phyloP scores from a whole-genome alignment of 352 stramenopile species.

The Globisporangium carolinianum region DNA sequence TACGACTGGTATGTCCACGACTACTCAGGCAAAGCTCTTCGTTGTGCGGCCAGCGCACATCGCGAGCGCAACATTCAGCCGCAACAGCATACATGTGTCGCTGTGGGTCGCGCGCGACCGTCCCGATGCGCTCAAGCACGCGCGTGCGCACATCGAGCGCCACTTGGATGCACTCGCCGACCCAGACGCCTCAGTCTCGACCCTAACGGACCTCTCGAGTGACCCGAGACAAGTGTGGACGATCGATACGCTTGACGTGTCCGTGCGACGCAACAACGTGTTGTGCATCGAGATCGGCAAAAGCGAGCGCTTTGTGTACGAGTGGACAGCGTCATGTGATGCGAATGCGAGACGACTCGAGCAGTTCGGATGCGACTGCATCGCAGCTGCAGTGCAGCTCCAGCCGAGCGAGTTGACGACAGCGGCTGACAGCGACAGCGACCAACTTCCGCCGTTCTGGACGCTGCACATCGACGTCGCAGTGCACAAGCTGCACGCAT shows the following conservation, averaged over 20 bases:
- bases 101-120: slow-evolving; percentile 15
- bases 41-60: slow-evolving; percentile 12
- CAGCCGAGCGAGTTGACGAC: slow-evolving; percentile 6
- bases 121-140: slow-evolving; percentile 2
- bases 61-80: slow-evolving; percentile 1
- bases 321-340: slow-evolving; percentile 2
- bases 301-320: slow-evolving; percentile 8
- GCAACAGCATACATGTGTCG: neutral
- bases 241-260: slow-evolving; percentile 3
- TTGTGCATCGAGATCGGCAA: slow-evolving; percentile 4
- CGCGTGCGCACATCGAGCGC: neutral
- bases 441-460: slow-evolving; percentile 10
- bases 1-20: too few species aligned
- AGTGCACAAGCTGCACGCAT: slow-evolving; percentile 7
- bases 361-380: neutral
- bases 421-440: slow-evolving; percentile 1
- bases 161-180: neutral
- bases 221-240: neutral
- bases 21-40: slow-evolving; percentile 2
- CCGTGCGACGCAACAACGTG: slow-evolving; percentile 7
- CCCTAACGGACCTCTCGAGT: too few species aligned
- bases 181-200: too few species aligned
- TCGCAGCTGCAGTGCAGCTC: slow-evolving; percentile 3
- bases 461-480: slow-evolving; percentile 1
- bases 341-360: neutral